phyloP scores from a whole-genome alignment of 176 grass and related monocot genomes.

The Eleusine coracana region DNA sequence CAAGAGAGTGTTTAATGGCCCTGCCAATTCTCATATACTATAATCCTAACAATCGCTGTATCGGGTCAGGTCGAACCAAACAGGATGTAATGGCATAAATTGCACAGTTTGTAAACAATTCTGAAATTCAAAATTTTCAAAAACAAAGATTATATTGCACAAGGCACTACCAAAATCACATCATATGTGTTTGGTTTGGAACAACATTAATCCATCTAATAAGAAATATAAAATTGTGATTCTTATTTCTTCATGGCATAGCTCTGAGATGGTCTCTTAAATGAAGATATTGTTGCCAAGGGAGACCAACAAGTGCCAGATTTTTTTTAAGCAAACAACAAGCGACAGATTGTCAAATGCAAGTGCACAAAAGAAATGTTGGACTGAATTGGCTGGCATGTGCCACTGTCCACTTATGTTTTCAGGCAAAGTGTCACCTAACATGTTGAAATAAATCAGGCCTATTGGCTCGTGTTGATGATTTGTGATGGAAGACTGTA shows the following conservation, averaged over 20 bases:
- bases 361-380: not conserved
- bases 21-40: slow-evolving; percentile 25
- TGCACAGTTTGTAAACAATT: slow-evolving; percentile 14
- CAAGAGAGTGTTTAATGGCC: not conserved
- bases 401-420: not conserved
- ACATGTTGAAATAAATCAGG: slow-evolving; percentile 3
- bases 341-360: slow-evolving; percentile 10
- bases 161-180: slow-evolving; percentile 25
- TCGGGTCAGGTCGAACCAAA: slow-evolving; percentile 12
- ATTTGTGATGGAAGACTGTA: slow-evolving; percentile 38
- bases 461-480: not conserved
- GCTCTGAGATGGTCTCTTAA: slow-evolving; percentile 4
- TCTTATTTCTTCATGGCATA: slow-evolving; percentile 8
- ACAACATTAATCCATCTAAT: slow-evolving; percentile 21
- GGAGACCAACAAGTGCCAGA: not conserved
- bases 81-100: slow-evolving; percentile 9
- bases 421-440: slow-evolving; percentile 1
- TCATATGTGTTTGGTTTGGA: slow-evolving; percentile 14
- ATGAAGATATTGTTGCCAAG: slow-evolving; percentile 5
- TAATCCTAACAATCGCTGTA: slow-evolving; percentile 16
- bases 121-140: slow-evolving; percentile 6
- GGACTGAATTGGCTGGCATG: slow-evolving; percentile 10
- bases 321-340: no score
- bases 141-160: not conserved
- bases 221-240: not conserved